phyloP scores from a whole-genome alignment of 1,284 basidiomycete species.

The Prillingera fragicola region DNA sequence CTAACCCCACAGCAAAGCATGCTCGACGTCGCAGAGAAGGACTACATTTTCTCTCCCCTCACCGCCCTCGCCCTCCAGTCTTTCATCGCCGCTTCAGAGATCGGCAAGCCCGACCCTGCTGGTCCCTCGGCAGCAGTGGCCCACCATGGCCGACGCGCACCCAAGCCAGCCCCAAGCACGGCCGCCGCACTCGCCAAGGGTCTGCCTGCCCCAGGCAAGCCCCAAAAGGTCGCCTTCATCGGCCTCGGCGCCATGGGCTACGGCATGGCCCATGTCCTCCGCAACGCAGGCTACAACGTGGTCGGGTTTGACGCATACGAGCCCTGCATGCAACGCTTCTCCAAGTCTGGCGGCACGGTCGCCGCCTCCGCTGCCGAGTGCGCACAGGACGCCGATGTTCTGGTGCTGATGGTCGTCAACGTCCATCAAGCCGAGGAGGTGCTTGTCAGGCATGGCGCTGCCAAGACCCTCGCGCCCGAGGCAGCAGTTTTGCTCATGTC shows the following conservation, averaged over 20 bases:
- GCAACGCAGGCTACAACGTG: conserved; percentile 11
- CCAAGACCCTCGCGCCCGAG: conserved; percentile 13
- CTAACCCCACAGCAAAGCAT: not conserved
- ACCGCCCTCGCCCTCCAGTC: not conserved
- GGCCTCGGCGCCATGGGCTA: conserved; percentile 20
- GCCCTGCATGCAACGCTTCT: conserved; percentile 12
- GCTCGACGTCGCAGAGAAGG: not conserved
- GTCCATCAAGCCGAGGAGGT: conserved; percentile 20
- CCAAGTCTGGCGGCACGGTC: conserved; percentile 10
- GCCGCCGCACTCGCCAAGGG: not conserved
- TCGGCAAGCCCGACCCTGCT: not conserved
- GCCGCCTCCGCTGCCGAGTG: conserved; percentile 9
- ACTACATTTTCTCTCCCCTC: not conserved
- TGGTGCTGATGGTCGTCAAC: conserved; percentile 26
- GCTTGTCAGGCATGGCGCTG: conserved; percentile 15
- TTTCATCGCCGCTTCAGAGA: not conserved
- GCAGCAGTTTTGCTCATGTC: conserved; percentile 32
- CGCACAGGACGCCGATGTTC: conserved; percentile 14
- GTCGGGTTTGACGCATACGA: conserved; percentile 21
- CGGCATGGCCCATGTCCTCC: conserved; percentile 17
- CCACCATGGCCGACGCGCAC: no score
- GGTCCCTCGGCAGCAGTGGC: not conserved
- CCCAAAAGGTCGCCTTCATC: conserved; percentile 14
- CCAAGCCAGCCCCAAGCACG: not conserved
- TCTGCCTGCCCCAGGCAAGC: not conserved